Conservation (phyloP, 1,284 basidiomycete species). For the Pseudozyma thailandica region DNA sequence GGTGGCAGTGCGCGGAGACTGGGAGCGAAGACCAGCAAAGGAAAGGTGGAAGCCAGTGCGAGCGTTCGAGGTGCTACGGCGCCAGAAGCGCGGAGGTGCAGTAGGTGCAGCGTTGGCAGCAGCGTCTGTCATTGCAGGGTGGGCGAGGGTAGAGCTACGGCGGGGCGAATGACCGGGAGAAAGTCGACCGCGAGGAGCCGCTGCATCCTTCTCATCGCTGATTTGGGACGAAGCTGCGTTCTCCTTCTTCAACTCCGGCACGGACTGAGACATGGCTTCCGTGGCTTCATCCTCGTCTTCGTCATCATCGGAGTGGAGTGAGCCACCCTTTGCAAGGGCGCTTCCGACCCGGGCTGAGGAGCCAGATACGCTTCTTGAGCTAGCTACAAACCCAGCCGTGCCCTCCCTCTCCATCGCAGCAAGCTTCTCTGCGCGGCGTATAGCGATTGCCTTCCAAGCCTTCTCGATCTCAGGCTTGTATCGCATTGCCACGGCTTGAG, state of each 20-base stretch:
- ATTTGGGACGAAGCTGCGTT: neutral
- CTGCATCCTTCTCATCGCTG: slow-evolving; percentile 1
- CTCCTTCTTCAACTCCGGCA: slow-evolving; percentile 52
- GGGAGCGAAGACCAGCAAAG: slow-evolving; percentile 33
- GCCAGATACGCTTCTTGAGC: slow-evolving; percentile 30
- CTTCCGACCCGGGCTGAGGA: slow-evolving; percentile 17
- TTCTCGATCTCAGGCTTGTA: slow-evolving; percentile 56
- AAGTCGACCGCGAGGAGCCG: slow-evolving; percentile 8
- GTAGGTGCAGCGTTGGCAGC: slow-evolving; percentile 7
- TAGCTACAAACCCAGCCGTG: slow-evolving; percentile 9
- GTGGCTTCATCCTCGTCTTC: slow-evolving; percentile 21
- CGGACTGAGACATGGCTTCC: slow-evolving; percentile 59
- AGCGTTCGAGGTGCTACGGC: slow-evolving; percentile 33
- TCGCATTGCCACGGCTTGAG: slow-evolving; percentile 50
- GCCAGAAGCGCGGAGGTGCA: slow-evolving; percentile 40
- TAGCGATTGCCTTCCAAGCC: slow-evolving; percentile 27
- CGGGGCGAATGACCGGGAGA: slow-evolving; percentile 23
- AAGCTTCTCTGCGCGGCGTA: slow-evolving; percentile 27
- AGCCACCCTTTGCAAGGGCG: slow-evolving; percentile 24
- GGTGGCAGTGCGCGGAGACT: slow-evolving; percentile 19
- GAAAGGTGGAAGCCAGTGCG: slow-evolving; percentile 44
- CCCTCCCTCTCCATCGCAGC: slow-evolving; percentile 26
- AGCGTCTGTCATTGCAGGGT: slow-evolving; percentile 23
- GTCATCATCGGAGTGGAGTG: slow-evolving; percentile 29
- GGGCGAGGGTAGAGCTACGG: slow-evolving; percentile 30